A percentile compares a stretch with the other conserved stretches of the same genome.
Conservation (phyloP, 2,329 filamentous ascomycete genomes). For the Aureobasidium sp. region DNA sequence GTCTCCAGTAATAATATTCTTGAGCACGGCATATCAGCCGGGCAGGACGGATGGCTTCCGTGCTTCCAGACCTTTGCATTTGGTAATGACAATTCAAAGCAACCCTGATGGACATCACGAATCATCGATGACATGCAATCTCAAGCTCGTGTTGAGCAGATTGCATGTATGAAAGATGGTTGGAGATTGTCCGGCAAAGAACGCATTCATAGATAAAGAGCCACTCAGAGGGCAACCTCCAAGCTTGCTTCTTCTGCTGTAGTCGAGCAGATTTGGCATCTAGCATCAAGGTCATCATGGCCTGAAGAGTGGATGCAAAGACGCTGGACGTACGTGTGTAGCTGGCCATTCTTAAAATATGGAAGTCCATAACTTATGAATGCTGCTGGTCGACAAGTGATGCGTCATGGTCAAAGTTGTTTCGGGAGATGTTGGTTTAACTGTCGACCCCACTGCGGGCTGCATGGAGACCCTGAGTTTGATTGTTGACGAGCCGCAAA, state of each 20-base stretch:
- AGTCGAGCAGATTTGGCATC: background rate
- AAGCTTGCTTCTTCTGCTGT: no score
- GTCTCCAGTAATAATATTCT: background rate
- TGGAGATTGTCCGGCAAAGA: background rate
- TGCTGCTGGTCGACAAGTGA: background rate
- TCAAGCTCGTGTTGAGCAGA: background rate
- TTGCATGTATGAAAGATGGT: background rate
- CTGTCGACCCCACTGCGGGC: background rate
- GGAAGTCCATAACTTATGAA: background rate
- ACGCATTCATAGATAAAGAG: background rate
- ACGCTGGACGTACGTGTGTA: background rate
- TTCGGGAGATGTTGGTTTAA: background rate
- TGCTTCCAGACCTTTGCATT: slow-evolving; percentile 1
- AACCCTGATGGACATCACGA: slow-evolving; percentile 4
- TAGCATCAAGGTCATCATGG: background rate
- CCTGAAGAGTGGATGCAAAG: background rate
- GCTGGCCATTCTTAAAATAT: background rate
- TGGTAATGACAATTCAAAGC: background rate
- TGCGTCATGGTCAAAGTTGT: background rate
- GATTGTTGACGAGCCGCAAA: slow-evolving; percentile 5
- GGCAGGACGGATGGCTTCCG: background rate
- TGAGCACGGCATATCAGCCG: background rate
- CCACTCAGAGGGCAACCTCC: no score
- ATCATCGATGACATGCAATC: background rate
- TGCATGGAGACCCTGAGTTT: background rate